A percentile compares a stretch with the other conserved stretches of the same genome.
phyloP scores from a whole-genome alignment of 164 flowering plant species.

The Magnolia changhungtana region DNA sequence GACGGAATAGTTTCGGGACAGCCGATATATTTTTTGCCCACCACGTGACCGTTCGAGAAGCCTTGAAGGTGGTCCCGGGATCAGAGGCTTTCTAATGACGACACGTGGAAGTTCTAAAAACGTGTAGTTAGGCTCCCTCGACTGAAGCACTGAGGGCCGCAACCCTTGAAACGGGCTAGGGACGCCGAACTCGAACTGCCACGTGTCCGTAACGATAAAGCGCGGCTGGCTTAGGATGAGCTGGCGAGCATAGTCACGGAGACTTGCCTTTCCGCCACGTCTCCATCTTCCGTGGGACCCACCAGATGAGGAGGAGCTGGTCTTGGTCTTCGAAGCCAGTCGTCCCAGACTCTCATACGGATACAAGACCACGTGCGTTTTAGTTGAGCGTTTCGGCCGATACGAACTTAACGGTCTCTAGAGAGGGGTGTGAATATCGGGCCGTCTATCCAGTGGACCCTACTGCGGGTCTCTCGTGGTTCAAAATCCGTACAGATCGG shows the following conservation, averaged over 20 bases:
- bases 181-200: too few relatives aligned
- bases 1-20: neutral
- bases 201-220: neutral
- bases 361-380: too few relatives aligned
- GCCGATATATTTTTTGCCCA: neutral
- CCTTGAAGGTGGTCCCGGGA: constrained; percentile 25
- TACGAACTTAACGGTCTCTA: too few relatives aligned
- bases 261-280: constrained; percentile 5
- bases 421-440: too few relatives aligned
- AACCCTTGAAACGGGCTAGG: constrained; percentile 17
- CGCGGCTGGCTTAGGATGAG: neutral
- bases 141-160: constrained; percentile 36
- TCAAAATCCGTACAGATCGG: too few relatives aligned
- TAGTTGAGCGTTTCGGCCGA: too few relatives aligned
- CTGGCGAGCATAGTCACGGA: neutral
- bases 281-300: neutral
- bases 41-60: neutral
- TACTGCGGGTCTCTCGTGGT: too few relatives aligned
- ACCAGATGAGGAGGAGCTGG: neutral
- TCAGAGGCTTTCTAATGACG: neutral
- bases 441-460: too few relatives aligned
- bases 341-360: too few relatives aligned
- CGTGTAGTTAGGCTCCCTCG: constrained; percentile 15
- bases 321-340: neutral
- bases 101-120: constrained; percentile 18